Evolutionary conservation across 352 stramenopile genomes (phyloP).

Genomic region (Phytopythium montanum): DNA sequence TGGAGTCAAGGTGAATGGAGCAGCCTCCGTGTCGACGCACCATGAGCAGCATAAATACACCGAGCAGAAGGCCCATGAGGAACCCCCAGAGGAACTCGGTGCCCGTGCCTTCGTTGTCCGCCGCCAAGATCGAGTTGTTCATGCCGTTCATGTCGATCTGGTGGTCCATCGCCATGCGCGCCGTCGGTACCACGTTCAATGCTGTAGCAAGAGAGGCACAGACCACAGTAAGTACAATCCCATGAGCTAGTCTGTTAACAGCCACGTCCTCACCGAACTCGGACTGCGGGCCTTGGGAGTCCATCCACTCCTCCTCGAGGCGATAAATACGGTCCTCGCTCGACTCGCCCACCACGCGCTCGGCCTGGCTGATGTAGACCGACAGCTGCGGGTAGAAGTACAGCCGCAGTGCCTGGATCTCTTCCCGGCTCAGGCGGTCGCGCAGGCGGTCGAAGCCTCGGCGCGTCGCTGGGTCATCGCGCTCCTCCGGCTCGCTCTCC

Average conservation of each 20-base stretch:
- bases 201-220: conserved; percentile 26
- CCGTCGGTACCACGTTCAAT: conserved; percentile 73
- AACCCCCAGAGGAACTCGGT: conserved; percentile 89
- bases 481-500: conserved; percentile 49
- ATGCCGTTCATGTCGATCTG: conserved; percentile 85
- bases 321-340: conserved; percentile 88
- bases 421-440: conserved; percentile 78
- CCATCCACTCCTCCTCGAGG: conserved; percentile 88
- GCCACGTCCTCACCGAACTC: conserved; percentile 57
- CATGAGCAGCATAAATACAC: conserved; percentile 90
- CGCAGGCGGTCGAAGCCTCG: conserved; percentile 79
- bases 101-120: conserved; percentile 85
- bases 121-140: conserved; percentile 77
- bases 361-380: conserved; percentile 78
- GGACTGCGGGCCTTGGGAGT: conserved; percentile 78
- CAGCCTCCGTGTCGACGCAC: conserved; percentile 29
- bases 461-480: conserved; percentile 48
- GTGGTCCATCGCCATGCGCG: conserved; percentile 66
- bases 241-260: not conserved
- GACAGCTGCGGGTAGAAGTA: conserved; percentile 88
- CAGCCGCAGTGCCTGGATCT: conserved; percentile 78
- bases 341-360: conserved; percentile 65
- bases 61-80: conserved; percentile 82
- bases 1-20: too few relatives aligned
- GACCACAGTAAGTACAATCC: not conserved